Percentiles rank a stretch among this genome's conserved stretches.
Conservation (phyloP, 768 basidiomycete species). For the Leccinum broughii region DNA sequence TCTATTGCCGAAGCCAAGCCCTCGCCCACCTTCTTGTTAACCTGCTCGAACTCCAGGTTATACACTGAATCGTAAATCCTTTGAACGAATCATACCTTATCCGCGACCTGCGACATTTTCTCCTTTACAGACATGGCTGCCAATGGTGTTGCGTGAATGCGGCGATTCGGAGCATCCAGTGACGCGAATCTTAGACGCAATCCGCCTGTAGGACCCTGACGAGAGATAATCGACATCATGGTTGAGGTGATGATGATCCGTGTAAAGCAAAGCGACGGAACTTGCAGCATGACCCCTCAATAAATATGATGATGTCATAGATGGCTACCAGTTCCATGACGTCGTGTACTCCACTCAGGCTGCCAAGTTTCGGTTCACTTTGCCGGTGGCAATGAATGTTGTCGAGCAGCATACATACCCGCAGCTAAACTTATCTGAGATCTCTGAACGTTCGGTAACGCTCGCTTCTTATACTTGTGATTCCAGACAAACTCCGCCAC, state of each 20-base stretch:
- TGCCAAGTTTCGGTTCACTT: background rate
- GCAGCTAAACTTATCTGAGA: background rate
- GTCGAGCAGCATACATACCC: background rate
- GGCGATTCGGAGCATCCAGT: slow-evolving; percentile 14
- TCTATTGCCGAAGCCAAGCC: slow-evolving; percentile 44
- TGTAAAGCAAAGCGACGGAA: background rate
- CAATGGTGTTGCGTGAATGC: slow-evolving; percentile 34
- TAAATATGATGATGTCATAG: slow-evolving; percentile 12
- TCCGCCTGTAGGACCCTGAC: background rate
- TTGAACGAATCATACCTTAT: slow-evolving; percentile 31
- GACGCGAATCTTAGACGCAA: background rate
- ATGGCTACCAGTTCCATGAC: background rate
- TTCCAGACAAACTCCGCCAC: background rate
- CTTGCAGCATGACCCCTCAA: background rate
- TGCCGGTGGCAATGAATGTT: background rate
- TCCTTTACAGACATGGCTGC: slow-evolving; percentile 39
- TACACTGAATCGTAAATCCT: background rate
- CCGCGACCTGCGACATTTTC: slow-evolving; percentile 39
- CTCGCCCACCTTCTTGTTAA: slow-evolving; percentile 42
- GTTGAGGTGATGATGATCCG: background rate
- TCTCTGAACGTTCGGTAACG: background rate
- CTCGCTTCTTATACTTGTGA: background rate
- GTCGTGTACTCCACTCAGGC: background rate
- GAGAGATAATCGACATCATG: slow-evolving; percentile 3
- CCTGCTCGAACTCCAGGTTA: slow-evolving; percentile 22